phyloP scores from a whole-genome alignment of 345 rosid species.

The Eucalyptus lansdowneana region DNA sequence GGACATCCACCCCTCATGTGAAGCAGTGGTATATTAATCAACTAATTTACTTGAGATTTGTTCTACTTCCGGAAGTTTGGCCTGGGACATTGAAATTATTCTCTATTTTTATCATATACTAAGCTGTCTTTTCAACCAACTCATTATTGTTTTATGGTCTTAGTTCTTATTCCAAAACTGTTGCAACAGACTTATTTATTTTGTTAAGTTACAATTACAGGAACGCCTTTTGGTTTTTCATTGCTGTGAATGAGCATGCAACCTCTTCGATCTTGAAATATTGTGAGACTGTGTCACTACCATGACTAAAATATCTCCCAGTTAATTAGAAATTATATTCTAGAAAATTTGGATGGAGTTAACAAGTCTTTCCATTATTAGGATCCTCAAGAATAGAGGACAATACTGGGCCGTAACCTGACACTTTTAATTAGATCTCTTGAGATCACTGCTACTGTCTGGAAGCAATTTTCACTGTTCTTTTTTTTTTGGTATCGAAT shows the following conservation, averaged over 20 bases:
- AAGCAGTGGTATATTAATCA: slow-evolving; percentile 47
- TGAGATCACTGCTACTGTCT: background rate
- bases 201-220: background rate
- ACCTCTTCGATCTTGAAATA: background rate
- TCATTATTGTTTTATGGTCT: background rate
- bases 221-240: background rate
- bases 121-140: background rate
- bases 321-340: background rate
- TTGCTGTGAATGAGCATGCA: background rate
- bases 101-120: background rate
- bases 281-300: background rate
- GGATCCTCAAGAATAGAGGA: background rate
- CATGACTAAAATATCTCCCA: background rate
- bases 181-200: background rate
- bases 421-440: background rate
- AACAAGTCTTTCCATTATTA: background rate
- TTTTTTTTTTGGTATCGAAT: background rate
- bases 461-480: background rate
- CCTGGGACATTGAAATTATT: background rate
- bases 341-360: background rate
- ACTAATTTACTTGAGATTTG: background rate
- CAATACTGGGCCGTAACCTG: background rate
- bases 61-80: background rate
- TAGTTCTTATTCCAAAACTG: background rate
- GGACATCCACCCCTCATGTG: slow-evolving; percentile 67